Evolutionary conservation across 352 stramenopile genomes (phyloP), one percentile per base, ranked within the genome.

Genomic region (Phytophthora nicotianae): DNA sequence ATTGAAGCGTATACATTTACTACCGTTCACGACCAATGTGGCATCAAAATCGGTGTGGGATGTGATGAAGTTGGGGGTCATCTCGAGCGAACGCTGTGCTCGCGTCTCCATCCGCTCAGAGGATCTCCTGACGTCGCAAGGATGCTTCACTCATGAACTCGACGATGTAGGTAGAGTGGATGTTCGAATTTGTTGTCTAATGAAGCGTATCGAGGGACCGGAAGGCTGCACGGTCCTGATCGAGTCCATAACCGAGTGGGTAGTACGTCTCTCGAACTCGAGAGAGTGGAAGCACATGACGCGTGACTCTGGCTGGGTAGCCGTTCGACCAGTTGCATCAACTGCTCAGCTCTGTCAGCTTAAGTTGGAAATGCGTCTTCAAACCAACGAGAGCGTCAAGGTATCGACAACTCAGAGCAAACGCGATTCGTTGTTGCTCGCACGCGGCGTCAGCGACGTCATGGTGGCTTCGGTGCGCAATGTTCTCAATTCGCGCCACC

Each of bases 221-320:
- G 46, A 38, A 37, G 45, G 46, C 6, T 51, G 45, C 27, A 19
- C 26, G 11, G 26, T 55, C 8, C 16, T 64, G 2, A 7, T 58
- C 0, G 56, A 58, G 17, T 26, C 55, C 0, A 42, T 50, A 2
- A 37, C 33, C 3, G 55, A 62, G 16, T 55, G 43, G 55, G n/a
- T 42, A 24, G 43, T 24, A 14, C 5, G 13, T 41, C 35, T 35
- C 5, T 32, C 33, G 1, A n/a, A 6, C 17, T 55, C 24, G 13
- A 20, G 9, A 24, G 21, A 20, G 13, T 50, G 43, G 43, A 41
- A 10, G 5, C 48, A 50, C 14, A 5, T 41, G 11, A 62, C 55
- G 4, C 23, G 27, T 24, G 55, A 56, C 23, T 56, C 45, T 4
- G 55, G 55, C 2, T 56, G 33, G 35, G 26, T 29, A 20, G 35